These are phyloP conservation scores for Coemansia umbellata DNA, from an alignment of 192 early-diverging fungal species.

Conservation along the genomic window DNA sequence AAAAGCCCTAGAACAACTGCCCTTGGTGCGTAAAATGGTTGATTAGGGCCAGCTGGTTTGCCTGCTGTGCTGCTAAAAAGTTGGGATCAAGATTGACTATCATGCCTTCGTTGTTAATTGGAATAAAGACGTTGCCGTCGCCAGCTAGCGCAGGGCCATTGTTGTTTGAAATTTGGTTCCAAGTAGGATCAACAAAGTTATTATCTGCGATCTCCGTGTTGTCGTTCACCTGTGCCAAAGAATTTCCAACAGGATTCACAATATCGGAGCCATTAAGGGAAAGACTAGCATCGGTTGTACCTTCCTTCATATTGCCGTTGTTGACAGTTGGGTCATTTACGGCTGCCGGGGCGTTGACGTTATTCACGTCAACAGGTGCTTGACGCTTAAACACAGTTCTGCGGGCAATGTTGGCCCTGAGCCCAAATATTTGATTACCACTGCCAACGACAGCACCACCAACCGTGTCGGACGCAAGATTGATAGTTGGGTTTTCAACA, in stretches of 20 bases:
- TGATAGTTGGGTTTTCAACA: slow-evolving; percentile 37
- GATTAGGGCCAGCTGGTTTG: slow-evolving; percentile 38
- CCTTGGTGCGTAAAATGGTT: slow-evolving; percentile 29
- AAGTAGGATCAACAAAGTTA: slow-evolving; percentile 43
- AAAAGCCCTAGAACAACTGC: slow-evolving; percentile 12
- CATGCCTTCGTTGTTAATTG: slow-evolving; percentile 49
- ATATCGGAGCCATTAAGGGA: slow-evolving; percentile 34
- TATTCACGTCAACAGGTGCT: slow-evolving; percentile 23
- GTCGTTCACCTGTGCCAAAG: slow-evolving; percentile 44
- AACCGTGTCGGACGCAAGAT: slow-evolving; percentile 18
- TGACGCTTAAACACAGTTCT: slow-evolving; percentile 29
- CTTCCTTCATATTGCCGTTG: slow-evolving; percentile 32
- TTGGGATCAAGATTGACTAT: slow-evolving; percentile 41
- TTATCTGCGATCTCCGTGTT: slow-evolving; percentile 46
- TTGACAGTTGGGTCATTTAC: slow-evolving; percentile 40
- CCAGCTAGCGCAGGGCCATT: slow-evolving; percentile 44
- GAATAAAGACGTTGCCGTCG: slow-evolving; percentile 38
- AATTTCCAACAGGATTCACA: slow-evolving; percentile 43
- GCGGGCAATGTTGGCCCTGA: neutral
- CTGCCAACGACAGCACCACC: slow-evolving; percentile 41
- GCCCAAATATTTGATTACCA: slow-evolving; percentile 27
- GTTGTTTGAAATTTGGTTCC: slow-evolving; percentile 38
- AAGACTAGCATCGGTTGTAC: slow-evolving; percentile 24
- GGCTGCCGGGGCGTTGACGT: slow-evolving; percentile 37
- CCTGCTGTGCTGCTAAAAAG: slow-evolving; percentile 25